A percentile compares a stretch with the other conserved stretches of the same genome.
Conservation (phyloP, 1,139 yeast species). For the Pichia sp. region DNA sequence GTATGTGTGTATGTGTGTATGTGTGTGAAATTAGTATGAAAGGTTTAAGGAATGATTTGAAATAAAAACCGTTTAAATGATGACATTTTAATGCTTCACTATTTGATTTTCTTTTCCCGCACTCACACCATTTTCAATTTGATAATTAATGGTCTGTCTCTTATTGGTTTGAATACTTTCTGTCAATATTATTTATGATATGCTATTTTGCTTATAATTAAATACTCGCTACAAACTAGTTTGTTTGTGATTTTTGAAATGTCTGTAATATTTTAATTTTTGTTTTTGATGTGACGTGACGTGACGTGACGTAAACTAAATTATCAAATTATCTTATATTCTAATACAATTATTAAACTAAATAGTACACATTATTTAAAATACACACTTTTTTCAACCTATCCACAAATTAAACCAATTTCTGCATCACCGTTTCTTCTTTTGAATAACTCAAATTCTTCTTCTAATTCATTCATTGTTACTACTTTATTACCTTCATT, state of each 20-base stretch:
- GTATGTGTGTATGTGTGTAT: no score
- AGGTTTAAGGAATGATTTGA: no score
- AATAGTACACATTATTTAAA: background rate
- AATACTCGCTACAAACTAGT: no score
- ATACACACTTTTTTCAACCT: background rate
- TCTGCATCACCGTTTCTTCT: background rate
- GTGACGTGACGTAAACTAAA: no score
- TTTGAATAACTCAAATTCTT: constrained; percentile 16
- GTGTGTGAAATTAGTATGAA: no score
- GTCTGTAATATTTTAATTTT: no score
- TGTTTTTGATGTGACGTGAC: no score
- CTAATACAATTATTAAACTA: no score
- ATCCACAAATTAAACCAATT: background rate
- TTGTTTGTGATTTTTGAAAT: no score
- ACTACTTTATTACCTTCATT: constrained; percentile 14
- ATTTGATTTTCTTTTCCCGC: background rate
- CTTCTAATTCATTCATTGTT: constrained; percentile 17
- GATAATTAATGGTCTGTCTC: background rate
- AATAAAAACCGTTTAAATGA: background rate
- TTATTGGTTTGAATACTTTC: background rate
- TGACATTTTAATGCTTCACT: no score
- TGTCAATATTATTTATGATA: background rate
- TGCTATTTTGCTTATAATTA: background rate
- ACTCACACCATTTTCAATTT: background rate
- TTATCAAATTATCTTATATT: no score